Evolutionary conservation across 106 monocot genomes (phyloP).

Genomic region (Narthecium ossifragum): DNA sequence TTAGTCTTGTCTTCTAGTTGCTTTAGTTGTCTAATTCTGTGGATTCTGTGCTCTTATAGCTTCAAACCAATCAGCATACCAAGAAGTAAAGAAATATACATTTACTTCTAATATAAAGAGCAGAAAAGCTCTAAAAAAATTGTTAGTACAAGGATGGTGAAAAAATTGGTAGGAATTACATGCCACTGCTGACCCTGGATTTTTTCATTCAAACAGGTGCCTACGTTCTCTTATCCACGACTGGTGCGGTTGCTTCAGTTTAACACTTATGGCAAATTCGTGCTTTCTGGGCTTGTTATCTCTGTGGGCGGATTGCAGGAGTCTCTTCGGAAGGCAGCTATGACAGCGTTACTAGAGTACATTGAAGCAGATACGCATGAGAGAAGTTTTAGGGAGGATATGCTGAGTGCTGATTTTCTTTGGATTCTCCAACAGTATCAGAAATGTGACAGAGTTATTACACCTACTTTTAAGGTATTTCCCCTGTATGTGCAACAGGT

Average conservation of each 20-base stretch:
- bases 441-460: conserved; percentile 72
- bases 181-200: too few species aligned
- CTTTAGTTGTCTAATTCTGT: too few species aligned
- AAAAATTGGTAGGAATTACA: too few species aligned
- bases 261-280: conserved; percentile 62
- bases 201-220: conserved; percentile 54
- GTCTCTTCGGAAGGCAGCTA: conserved; percentile 64
- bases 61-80: too few species aligned
- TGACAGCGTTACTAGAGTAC: conserved; percentile 58
- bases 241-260: conserved; percentile 76
- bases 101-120: too few species aligned
- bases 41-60: too few species aligned
- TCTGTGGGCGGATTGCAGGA: conserved; percentile 95
- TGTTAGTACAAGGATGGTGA: too few species aligned
- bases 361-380: conserved; percentile 29
- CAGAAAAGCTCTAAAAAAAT: too few species aligned
- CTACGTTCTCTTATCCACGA: conserved; percentile 64
- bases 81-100: too few species aligned
- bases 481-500: neutral
- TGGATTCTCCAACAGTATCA: conserved; percentile 72
- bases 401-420: conserved; percentile 68
- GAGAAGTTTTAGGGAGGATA: conserved; percentile 31
- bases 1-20: too few species aligned
- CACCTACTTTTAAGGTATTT: conserved; percentile 79
- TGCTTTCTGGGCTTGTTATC: conserved; percentile 89